Conservation (phyloP, 306 rosid genomes). For the Ammopiptanthus mongolicus region DNA sequence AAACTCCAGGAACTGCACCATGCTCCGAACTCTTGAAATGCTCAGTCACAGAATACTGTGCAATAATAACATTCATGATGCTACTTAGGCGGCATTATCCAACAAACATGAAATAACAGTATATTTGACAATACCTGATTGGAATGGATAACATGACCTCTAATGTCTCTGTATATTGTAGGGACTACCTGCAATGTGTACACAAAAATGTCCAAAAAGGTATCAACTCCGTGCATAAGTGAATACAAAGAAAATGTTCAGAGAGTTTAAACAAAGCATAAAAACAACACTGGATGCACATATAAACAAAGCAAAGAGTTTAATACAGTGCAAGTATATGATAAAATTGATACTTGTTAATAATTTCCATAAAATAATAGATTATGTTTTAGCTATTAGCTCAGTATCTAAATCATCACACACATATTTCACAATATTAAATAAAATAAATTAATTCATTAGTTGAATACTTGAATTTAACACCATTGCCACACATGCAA, state of each 20-base stretch:
- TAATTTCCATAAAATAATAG: not conserved
- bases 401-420: not conserved
- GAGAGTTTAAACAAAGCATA: not conserved
- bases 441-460: not conserved
- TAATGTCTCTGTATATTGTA: slow-evolving; percentile 53
- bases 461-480: not conserved
- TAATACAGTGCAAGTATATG: not conserved
- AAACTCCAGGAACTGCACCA: slow-evolving; percentile 71
- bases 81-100: slow-evolving; percentile 21
- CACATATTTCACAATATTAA: not conserved
- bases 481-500: slow-evolving; percentile 14
- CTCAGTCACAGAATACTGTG: slow-evolving; percentile 90
- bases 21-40: slow-evolving; percentile 72
- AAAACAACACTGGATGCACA: not conserved
- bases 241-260: not conserved
- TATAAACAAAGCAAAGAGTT: too few relatives aligned
- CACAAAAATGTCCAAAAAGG: not conserved
- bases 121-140: slow-evolving; percentile 66
- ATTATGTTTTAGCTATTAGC: not conserved
- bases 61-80: slow-evolving; percentile 25
- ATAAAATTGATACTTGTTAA: not conserved
- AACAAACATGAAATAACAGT: not conserved
- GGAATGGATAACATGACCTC: slow-evolving; percentile 63
- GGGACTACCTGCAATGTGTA: slow-evolving; percentile 75
- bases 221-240: not conserved